Base-by-base conservation (phyloP, 495 filamentous ascomycete genomes). In the Tuber microsphaerosporum region DNA sequence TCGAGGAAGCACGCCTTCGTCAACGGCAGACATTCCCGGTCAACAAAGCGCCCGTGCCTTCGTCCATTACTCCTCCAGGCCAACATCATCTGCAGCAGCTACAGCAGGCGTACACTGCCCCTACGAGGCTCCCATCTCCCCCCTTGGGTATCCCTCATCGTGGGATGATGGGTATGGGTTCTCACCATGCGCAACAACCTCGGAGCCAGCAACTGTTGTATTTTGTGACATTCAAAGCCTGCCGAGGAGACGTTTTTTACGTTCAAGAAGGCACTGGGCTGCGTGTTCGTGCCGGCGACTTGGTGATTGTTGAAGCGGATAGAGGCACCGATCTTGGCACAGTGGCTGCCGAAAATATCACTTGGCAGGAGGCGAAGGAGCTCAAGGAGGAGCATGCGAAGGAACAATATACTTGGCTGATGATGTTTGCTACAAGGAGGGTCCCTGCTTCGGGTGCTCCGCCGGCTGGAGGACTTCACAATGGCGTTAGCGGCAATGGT, bases 251-350 rank as follows among this genome's bases (percentile, higher is more conserved):
- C 80, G 93, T 98, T 31, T 99, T 97, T 83, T 97, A 97, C 83
- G 91, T 97, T 73, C 94, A 95, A 83, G 94, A 97, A 83, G 93
- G 93, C 69, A 97, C 94, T 19, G 96, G 96, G 2, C 87, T 99
- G 42, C 91, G 92, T 71, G 91, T 97, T 72, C 94, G 93, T 75
- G 88, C 88, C 43, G 96, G 96, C 45, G 95, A 99, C 82, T 85
- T 98, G 73, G 96, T 99, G 71, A 97, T 98, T 77, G 94, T 97
- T 44, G 95, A 99, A 84, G 95, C 95, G 20, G 95, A 99, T 83
- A 92, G 95, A 73, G 95, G 95, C 31, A 96, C 92, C 14, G 96
- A 99, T 82, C 89, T 99, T 74, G 96, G 95, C 14, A 97, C 93
- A n/a, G 93, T 99, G 42, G 89, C 91, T 61, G 89, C 90, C 76